Conservation (phyloP, 257 asterid species). For the Oldenlandia corymbosa region DNA sequence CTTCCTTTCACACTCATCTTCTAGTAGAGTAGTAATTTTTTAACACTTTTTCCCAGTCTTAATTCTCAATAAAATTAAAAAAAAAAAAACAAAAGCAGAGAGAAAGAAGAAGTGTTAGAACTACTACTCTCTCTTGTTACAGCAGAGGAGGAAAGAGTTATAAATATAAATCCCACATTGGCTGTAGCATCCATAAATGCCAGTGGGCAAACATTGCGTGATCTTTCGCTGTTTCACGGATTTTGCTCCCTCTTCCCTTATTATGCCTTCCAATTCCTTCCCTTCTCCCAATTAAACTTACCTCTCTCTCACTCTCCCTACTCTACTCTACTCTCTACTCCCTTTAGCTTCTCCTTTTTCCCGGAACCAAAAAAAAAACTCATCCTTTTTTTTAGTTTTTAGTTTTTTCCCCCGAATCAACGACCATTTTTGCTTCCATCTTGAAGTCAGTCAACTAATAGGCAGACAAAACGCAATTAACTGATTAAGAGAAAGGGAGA, state of each 20-base stretch:
- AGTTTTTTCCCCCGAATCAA: not conserved
- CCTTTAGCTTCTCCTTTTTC: not conserved
- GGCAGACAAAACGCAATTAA: too few relatives aligned
- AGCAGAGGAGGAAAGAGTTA: too few relatives aligned
- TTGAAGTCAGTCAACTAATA: too few relatives aligned
- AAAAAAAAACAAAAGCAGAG: not conserved
- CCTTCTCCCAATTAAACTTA: slow-evolving; percentile 5
- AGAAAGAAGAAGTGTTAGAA: too few relatives aligned
- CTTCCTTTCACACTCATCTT: slow-evolving; percentile 3
- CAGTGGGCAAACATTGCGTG: slow-evolving; percentile 52
- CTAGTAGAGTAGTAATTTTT: too few relatives aligned
- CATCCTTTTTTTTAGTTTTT: too few relatives aligned
- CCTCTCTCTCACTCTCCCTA: not conserved
- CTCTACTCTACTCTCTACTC: too few relatives aligned
- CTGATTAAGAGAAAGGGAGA: not conserved
- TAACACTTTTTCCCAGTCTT: not conserved
- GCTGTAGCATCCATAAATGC: slow-evolving; percentile 41
- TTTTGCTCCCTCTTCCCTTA: slow-evolving; percentile 18
- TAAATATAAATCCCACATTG: too few relatives aligned
- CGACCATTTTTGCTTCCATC: not conserved
- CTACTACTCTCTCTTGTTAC: not conserved
- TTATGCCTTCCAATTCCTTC: not conserved
- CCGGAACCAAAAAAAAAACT: too few relatives aligned
- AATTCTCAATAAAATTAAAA: too few relatives aligned
- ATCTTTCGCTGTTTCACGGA: slow-evolving; percentile 45